Evolutionary conservation across 2,329 filamentous ascomycete species (phyloP).

Genomic region (Penicillium sp.): DNA sequence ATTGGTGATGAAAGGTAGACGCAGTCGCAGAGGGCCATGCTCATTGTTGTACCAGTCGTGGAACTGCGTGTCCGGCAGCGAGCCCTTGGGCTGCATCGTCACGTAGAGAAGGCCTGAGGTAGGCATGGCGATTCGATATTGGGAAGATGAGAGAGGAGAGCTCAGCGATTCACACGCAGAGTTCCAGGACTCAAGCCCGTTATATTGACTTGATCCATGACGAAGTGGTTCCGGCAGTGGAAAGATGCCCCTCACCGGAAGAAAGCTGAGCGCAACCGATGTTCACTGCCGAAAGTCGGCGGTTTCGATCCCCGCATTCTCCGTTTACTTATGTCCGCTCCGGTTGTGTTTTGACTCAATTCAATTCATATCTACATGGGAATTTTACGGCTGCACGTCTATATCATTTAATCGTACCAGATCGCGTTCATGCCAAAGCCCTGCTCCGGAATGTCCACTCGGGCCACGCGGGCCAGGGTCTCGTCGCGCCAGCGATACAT

Average conservation of each 20-base stretch:
- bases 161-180: neutral
- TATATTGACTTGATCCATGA: neutral
- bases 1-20: conserved; percentile 70
- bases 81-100: conserved; percentile 75
- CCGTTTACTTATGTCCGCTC: neutral
- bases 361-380: neutral
- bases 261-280: conserved; percentile 25
- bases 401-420: conserved; percentile 69
- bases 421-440: conserved; percentile 97
- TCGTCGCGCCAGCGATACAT: conserved; percentile 85
- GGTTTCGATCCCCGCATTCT: neutral
- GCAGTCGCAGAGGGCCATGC: conserved; percentile 77
- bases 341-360: neutral
- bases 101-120: conserved; percentile 74
- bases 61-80: conserved; percentile 67
- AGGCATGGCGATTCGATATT: conserved; percentile 25
- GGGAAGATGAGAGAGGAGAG: neutral
- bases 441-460: conserved; percentile 76
- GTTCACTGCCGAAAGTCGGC: conserved; percentile 22
- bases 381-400: neutral
- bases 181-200: neutral
- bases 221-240: conserved; percentile 6
- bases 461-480: conserved; percentile 72
- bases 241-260: conserved; percentile 21
- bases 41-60: conserved; percentile 96